These are phyloP conservation scores for Wallacemonas sp. DNA, from an alignment of 208 protist genomes.

Conservation along the genomic window DNA sequence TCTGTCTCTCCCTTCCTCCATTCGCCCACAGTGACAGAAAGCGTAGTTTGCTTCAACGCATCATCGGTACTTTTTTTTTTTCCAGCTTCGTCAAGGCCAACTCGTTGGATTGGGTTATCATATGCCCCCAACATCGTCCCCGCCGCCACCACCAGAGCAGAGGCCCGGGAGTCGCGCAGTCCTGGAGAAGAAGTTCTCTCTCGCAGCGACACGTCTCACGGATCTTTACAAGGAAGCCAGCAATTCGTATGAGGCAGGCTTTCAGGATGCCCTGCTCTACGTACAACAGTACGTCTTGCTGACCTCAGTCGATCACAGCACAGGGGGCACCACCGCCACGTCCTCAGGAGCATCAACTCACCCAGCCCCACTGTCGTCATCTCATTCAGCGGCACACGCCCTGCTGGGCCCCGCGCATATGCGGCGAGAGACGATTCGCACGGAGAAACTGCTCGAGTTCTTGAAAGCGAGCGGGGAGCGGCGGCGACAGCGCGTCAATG, in stretches of 20 bases:
- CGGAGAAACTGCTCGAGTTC: slow-evolving; percentile 35
- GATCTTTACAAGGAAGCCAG: slow-evolving; percentile 56
- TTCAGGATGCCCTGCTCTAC: slow-evolving; percentile 51
- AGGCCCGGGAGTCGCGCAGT: slow-evolving; percentile 7
- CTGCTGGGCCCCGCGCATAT: too few relatives aligned
- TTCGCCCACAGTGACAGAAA: too few relatives aligned
- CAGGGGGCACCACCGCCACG: background rate
- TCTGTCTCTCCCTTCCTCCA: too few relatives aligned
- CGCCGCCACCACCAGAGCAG: background rate
- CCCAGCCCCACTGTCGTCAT: too few relatives aligned
- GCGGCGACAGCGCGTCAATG: slow-evolving; percentile 27
- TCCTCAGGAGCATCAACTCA: too few relatives aligned
- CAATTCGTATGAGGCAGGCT: slow-evolving; percentile 51
- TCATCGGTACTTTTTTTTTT: too few relatives aligned
- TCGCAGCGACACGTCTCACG: slow-evolving; percentile 42
- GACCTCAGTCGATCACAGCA: background rate
- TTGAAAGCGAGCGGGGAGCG: slow-evolving; percentile 25
- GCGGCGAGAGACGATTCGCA: slow-evolving; percentile 9
- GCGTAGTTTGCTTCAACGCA: too few relatives aligned
- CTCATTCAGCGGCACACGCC: too few relatives aligned
- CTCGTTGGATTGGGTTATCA: too few relatives aligned
- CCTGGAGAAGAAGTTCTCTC: slow-evolving; percentile 38
- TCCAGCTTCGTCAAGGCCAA: too few relatives aligned
- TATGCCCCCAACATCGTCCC: too few relatives aligned
- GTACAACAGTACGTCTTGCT: slow-evolving; percentile 45